Conservation (phyloP, 306 rosid species). For the Gastrolobium villosum region DNA sequence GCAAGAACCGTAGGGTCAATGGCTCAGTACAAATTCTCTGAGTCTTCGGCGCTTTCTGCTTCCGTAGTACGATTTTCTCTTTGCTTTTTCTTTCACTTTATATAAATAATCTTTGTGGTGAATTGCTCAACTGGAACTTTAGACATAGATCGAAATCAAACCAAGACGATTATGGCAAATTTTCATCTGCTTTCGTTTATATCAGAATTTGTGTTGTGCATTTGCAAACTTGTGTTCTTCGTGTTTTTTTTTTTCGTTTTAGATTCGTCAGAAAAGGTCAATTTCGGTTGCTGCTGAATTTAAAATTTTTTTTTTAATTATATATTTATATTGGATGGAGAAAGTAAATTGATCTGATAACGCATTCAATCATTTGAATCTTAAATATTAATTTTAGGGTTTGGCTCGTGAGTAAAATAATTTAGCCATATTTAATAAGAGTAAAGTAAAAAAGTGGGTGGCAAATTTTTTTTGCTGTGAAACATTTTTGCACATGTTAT, state of each 20-base stretch:
- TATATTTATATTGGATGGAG: too few relatives aligned
- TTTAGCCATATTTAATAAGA: too few relatives aligned
- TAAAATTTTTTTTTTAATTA: too few relatives aligned
- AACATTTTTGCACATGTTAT: too few relatives aligned
- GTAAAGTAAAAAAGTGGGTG: too few relatives aligned
- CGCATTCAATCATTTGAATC: too few relatives aligned
- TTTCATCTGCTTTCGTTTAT: background rate
- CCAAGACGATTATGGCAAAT: background rate
- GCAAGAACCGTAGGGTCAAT: slow-evolving; percentile 24
- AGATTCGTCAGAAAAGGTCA: too few relatives aligned
- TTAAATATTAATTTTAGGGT: too few relatives aligned
- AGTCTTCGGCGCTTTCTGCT: background rate
- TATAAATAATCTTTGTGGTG: slow-evolving; percentile 17
- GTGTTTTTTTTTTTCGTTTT: background rate
- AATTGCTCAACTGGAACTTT: background rate
- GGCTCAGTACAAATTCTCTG: slow-evolving; percentile 30
- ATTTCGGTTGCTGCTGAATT: too few relatives aligned
- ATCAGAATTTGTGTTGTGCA: background rate
- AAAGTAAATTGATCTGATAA: too few relatives aligned
- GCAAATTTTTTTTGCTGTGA: too few relatives aligned
- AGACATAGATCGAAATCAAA: background rate
- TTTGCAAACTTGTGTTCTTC: background rate
- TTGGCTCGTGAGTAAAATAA: too few relatives aligned
- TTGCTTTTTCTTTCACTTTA: background rate
- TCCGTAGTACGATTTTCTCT: slow-evolving; percentile 19